Conservation (phyloP, 306 rosid species). For the Citrullus amarus region DNA sequence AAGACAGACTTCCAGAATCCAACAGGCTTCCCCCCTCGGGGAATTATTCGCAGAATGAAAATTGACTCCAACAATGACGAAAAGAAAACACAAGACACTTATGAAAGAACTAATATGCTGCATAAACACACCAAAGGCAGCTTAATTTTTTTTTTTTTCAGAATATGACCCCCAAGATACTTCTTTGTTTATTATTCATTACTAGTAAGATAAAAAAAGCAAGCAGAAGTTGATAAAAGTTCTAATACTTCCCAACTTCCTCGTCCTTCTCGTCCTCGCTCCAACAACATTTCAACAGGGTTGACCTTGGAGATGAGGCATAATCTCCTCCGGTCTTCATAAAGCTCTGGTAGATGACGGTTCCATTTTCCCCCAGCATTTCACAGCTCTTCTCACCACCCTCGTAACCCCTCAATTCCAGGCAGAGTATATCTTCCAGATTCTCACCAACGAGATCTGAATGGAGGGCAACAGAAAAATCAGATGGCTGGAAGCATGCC, state of each 20-base stretch:
- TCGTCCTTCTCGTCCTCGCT: conserved; percentile 78
- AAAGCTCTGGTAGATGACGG: conserved; percentile 37
- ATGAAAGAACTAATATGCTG: not conserved
- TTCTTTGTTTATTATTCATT: not conserved
- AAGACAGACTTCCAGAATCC: not conserved
- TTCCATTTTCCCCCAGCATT: conserved; percentile 48
- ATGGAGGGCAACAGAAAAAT: conserved; percentile 78
- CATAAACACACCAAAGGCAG: not conserved
- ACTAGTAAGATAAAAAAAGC: not conserved
- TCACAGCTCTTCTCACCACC: conserved; percentile 36
- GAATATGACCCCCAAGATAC: not conserved
- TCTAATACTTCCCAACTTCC: not conserved
- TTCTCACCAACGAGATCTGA: conserved; percentile 18
- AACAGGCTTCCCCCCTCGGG: not conserved
- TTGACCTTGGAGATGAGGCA: conserved; percentile 67
- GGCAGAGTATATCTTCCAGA: conserved; percentile 20
- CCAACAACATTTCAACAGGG: conserved; percentile 57
- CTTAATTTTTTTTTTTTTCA: not conserved
- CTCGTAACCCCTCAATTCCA: conserved; percentile 43
- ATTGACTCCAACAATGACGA: not conserved
- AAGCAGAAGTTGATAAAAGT: not conserved
- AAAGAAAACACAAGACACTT: not conserved
- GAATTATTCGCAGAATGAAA: not conserved
- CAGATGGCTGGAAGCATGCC: conserved; percentile 65
- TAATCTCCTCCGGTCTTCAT: conserved; percentile 21